phyloP scores from a whole-genome alignment of 306 rosid species.

The Trichosanthes cucumerina region DNA sequence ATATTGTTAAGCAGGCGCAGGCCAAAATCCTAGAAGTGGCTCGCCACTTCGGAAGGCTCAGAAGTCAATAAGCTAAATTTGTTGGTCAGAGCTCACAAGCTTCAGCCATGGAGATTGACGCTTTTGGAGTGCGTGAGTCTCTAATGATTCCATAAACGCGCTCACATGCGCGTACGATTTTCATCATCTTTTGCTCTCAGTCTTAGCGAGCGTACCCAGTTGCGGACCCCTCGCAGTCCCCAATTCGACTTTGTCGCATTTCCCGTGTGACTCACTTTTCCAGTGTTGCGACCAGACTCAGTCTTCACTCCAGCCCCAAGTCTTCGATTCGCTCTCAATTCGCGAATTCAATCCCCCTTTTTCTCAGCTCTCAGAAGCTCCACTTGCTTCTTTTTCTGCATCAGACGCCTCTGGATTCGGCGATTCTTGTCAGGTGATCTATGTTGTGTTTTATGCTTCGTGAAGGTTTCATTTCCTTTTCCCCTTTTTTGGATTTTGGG shows the following conservation, averaged over 20 bases:
- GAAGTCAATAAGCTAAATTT: neutral
- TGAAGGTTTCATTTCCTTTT: neutral
- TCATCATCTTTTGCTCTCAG: neutral
- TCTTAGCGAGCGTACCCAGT: neutral
- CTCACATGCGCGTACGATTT: neutral
- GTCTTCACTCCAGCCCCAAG: neutral
- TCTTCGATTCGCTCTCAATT: neutral
- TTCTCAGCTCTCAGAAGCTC: neutral
- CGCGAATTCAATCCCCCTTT: neutral
- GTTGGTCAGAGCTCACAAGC: neutral
- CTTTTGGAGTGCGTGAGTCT: slow-evolving; percentile 1
- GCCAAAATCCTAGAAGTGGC: neutral
- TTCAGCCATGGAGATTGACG: slow-evolving; percentile 7
- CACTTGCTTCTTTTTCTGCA: neutral
- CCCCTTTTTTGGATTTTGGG: neutral
- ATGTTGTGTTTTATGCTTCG: neutral
- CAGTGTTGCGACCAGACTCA: neutral
- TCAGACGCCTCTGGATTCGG: neutral
- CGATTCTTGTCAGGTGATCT: slow-evolving; percentile 3
- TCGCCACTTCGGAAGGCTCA: neutral
- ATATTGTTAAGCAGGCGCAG: neutral
- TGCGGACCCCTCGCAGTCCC: neutral
- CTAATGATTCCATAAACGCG: neutral
- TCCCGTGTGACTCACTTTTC: neutral
- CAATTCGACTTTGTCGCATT: slow-evolving; percentile 3